A percentile compares a stretch with the other conserved stretches of the same genome.
phyloP scores from a whole-genome alignment of 2,329 filamentous ascomycete genomes.

The Cladophialophora bantiana region DNA sequence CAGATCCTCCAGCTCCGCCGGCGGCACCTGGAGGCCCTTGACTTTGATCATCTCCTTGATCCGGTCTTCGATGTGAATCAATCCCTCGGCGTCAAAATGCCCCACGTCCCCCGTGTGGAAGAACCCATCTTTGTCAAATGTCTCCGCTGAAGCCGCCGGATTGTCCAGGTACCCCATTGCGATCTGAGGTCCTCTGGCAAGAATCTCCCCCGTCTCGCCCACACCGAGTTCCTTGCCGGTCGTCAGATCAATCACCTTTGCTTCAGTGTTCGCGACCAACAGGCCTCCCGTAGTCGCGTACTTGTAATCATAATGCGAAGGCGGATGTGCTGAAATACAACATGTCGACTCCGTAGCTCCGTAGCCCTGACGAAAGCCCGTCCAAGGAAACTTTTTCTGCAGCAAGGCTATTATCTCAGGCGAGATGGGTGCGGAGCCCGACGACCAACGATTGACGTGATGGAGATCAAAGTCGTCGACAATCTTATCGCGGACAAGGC shows the following conservation, averaged over 20 bases:
- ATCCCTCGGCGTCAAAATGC: conserved; percentile 61
- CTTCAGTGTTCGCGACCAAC: conserved; percentile 65
- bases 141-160: conserved; percentile 71
- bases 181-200: conserved; percentile 80
- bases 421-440: conserved; percentile 66
- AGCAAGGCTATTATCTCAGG: conserved; percentile 65
- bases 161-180: conserved; percentile 81
- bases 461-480: conserved; percentile 61
- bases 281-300: conserved; percentile 56
- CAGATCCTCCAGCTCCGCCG: conserved; percentile 66
- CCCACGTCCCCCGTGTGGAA: conserved; percentile 73
- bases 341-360: conserved; percentile 73
- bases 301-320: conserved; percentile 62
- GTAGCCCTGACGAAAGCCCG: conserved; percentile 70
- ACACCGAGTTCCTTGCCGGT: conserved; percentile 55
- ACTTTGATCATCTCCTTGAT: conserved; percentile 67
- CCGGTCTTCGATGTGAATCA: conserved; percentile 52
- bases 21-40: conserved; percentile 67
- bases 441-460: conserved; percentile 63
- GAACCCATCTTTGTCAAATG: conserved; percentile 67
- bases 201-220: conserved; percentile 64
- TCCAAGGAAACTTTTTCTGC: conserved; percentile 63
- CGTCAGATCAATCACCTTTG: conserved; percentile 63
- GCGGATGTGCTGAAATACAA: conserved; percentile 68
- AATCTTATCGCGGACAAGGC: conserved; percentile 62